Percentiles rank a stretch among this genome's conserved stretches.
These are phyloP conservation scores for Capsella bursapastoris DNA, from an alignment of 345 rosid genomes.

Conservation along the genomic window DNA sequence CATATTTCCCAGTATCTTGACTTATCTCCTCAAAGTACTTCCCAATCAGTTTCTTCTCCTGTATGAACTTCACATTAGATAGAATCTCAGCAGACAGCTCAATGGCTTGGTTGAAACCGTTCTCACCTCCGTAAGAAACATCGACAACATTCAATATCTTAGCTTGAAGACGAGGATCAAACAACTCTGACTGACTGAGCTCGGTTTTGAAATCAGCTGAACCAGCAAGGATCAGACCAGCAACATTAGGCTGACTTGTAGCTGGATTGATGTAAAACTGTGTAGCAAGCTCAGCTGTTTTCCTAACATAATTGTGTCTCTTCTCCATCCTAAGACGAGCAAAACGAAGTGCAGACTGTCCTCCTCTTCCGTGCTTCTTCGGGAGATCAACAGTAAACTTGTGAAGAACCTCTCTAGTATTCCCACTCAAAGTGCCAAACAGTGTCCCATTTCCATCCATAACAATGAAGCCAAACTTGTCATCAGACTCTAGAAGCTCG, in stretches of 20 bases:
- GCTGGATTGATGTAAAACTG: slow-evolving; percentile 87
- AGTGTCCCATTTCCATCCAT: slow-evolving; percentile 95
- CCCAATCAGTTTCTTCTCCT: slow-evolving; percentile 84
- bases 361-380: slow-evolving; percentile 97
- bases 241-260: slow-evolving; percentile 92
- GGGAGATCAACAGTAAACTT: slow-evolving; percentile 90
- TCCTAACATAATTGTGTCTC: slow-evolving; percentile 89
- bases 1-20: slow-evolving; percentile 92
- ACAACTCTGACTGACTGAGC: slow-evolving; percentile 93
- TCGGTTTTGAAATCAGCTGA: slow-evolving; percentile 95
- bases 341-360: slow-evolving; percentile 94
- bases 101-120: slow-evolving; percentile 91
- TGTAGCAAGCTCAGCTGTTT: slow-evolving; percentile 95
- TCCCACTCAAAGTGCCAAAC: slow-evolving; percentile 91
- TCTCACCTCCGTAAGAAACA: slow-evolving; percentile 94
- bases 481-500: slow-evolving; percentile 89
- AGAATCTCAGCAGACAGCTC: slow-evolving; percentile 89
- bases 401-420: slow-evolving; percentile 89
- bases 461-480: slow-evolving; percentile 88
- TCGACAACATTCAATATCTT: slow-evolving; percentile 90
- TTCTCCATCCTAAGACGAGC: slow-evolving; percentile 97
- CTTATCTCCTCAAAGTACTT: slow-evolving; percentile 95
- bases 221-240: slow-evolving; percentile 94
- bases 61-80: slow-evolving; percentile 92
- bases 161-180: slow-evolving; percentile 95